A percentile compares a stretch with the other conserved stretches of the same genome.
These are phyloP conservation scores for Lactarius pseudohatsudake DNA, from an alignment of 768 basidiomycete genomes.

Conservation along the genomic window DNA sequence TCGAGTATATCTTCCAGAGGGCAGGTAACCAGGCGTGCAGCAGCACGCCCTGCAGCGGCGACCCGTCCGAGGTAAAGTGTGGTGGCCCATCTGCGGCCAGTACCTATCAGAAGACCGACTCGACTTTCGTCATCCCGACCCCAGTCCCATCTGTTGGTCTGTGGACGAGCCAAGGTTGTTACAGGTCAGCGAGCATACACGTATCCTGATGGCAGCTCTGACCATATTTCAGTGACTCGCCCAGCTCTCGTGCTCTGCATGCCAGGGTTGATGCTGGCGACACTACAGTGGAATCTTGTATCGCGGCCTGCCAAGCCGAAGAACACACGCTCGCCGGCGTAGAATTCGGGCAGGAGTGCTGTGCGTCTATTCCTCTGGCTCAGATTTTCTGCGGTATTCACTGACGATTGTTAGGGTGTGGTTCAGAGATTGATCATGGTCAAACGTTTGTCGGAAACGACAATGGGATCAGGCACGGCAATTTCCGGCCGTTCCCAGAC, in stretches of 20 bases:
- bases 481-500: background rate
- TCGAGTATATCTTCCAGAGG: conserved; percentile 50
- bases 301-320: conserved; percentile 63
- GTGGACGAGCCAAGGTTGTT: conserved; percentile 74
- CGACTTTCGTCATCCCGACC: conserved; percentile 47
- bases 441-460: background rate
- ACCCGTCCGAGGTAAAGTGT: conserved; percentile 59
- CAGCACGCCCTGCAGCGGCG: conserved; percentile 54
- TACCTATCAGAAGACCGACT: conserved; percentile 54
- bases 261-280: conserved; percentile 42
- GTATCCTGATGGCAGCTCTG: background rate
- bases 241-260: conserved; percentile 37
- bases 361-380: conserved; percentile 41
- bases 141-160: conserved; percentile 55
- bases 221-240: conserved; percentile 35
- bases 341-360: conserved; percentile 71
- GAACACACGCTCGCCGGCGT: conserved; percentile 69
- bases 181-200: conserved; percentile 45
- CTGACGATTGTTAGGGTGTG: background rate
- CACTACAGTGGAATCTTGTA: conserved; percentile 61
- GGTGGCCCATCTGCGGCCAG: conserved; percentile 44
- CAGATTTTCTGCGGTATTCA: background rate
- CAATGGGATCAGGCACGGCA: background rate
- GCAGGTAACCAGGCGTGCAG: conserved; percentile 48
- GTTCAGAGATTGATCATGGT: background rate